Evolutionary conservation across 371 early-diverging fungal species (phyloP), one percentile per base, ranked within the genome.

Genomic region (Basidiobolus meristosporus): DNA sequence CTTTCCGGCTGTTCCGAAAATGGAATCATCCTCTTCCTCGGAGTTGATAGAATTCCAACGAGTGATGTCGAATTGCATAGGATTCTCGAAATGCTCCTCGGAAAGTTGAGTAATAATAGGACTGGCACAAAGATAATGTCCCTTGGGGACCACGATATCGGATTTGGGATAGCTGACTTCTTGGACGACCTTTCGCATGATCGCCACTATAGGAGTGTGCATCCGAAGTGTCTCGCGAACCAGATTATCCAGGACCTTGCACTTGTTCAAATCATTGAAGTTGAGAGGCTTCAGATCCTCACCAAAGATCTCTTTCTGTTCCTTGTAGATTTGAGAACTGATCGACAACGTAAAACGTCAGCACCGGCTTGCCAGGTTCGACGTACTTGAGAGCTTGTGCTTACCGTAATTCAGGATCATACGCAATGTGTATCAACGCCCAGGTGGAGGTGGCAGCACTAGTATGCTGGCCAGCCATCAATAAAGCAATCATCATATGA

Each of bases 401-500:
- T n/a, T n/a, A n/a, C n/a, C n/a, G n/a, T n/a, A n/a, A n/a, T n/a
- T n/a, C n/a, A n/a, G 87, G 88, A 38, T 74, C 63, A 33, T 69
- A 59, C 16, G 97, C 91, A 38, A 96, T 57, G 57, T 83, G 80
- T 39, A 89, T 64, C 9, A 92, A 52, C 11, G 86, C 73, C 97
- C 97, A 96, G 26, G 90, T 74, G 11, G 77, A 65, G 16, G 95
- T 91, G 19, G 97, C 88, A 9, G 92, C 82, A 18, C 72, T 70
- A 3, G 97, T 93, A 61, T 96, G 97, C 59, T 93, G 93, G 14
- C 97, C 97, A 33, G 88, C 97, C 71, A 96, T 84, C 23, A 93
- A 65, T 34, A 85, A 56, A 17, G 95, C 95, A n/a, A n/a, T n/a
- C n/a, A n/a, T 30, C n/a, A n/a, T n/a, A n/a, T n/a, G n/a, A n/a